Percentiles rank a stretch among this genome's conserved stretches.
Evolutionary conservation across 805 yeast genomes (phyloP).

Genomic region (Komagataella mondaviorum): DNA sequence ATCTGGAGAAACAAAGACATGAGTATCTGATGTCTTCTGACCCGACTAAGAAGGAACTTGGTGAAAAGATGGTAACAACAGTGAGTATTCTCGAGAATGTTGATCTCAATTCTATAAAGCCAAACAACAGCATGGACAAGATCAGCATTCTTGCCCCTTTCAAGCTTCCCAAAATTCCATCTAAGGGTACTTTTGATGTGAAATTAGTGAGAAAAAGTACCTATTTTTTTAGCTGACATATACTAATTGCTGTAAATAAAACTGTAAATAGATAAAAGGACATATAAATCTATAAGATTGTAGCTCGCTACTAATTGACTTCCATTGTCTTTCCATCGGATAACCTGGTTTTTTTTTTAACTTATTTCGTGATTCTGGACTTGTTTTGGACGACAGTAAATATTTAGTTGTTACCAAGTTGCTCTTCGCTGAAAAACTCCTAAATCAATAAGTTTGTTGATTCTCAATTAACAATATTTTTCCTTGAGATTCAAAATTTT

Average conservation of each 20-base stretch:
- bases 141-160: constrained; percentile 52
- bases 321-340: not conserved
- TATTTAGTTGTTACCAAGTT: no score
- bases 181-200: constrained; percentile 78
- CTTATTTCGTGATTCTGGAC: no score
- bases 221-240: constrained; percentile 50
- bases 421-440: not conserved
- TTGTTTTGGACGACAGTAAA: no score
- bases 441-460: not conserved
- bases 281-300: not conserved
- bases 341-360: not conserved
- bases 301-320: not conserved
- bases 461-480: constrained; percentile 32
- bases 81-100: constrained; percentile 35
- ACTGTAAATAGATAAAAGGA: not conserved
- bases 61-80: constrained; percentile 52
- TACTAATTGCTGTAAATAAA: not conserved
- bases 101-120: constrained; percentile 9
- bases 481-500: constrained; percentile 73
- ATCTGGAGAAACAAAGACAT: constrained; percentile 53
- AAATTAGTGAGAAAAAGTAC: constrained; percentile 52
- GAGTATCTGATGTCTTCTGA: constrained; percentile 37
- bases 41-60: constrained; percentile 32
- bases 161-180: constrained; percentile 58
- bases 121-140: constrained; percentile 5